These are phyloP conservation scores for Paratrypanosoma confusum DNA, from an alignment of 208 protist genomes.

Conservation along the genomic window DNA sequence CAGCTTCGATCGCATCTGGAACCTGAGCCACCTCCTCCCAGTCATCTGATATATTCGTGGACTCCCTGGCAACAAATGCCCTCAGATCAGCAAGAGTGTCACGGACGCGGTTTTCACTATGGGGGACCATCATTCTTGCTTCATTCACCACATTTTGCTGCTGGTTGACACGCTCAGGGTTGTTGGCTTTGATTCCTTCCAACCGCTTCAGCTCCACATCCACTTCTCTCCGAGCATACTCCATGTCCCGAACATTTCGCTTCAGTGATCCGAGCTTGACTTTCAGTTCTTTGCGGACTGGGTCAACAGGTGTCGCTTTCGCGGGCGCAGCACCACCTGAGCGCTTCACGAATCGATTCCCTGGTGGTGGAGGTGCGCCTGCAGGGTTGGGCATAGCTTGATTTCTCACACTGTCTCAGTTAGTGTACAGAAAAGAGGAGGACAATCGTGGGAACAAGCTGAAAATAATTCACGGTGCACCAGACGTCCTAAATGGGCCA, in stretches of 20 bases:
- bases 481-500: too few species aligned
- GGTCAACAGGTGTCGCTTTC: too few species aligned
- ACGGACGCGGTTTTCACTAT: slow-evolving; percentile 55
- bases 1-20: too few species aligned
- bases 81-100: slow-evolving; percentile 37
- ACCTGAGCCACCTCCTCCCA: too few species aligned
- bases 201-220: slow-evolving; percentile 32
- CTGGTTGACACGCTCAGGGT: slow-evolving; percentile 46
- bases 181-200: slow-evolving; percentile 22
- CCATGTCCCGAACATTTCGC: slow-evolving; percentile 57
- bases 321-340: too few species aligned
- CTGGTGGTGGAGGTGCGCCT: too few species aligned
- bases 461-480: too few species aligned
- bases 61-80: slow-evolving; percentile 46
- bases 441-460: too few species aligned
- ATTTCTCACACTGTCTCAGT: too few species aligned
- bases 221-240: slow-evolving; percentile 57
- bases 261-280: slow-evolving; percentile 55
- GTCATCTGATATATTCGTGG: slow-evolving; percentile 15
- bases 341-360: too few species aligned
- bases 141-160: slow-evolving; percentile 64
- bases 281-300: slow-evolving; percentile 29
- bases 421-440: too few species aligned
- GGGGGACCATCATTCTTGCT: slow-evolving; percentile 70
- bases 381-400: too few species aligned